Evolutionary conservation across 1,284 basidiomycete species (phyloP).

Genomic region (Apiotrichum veenhuisii): DNA sequence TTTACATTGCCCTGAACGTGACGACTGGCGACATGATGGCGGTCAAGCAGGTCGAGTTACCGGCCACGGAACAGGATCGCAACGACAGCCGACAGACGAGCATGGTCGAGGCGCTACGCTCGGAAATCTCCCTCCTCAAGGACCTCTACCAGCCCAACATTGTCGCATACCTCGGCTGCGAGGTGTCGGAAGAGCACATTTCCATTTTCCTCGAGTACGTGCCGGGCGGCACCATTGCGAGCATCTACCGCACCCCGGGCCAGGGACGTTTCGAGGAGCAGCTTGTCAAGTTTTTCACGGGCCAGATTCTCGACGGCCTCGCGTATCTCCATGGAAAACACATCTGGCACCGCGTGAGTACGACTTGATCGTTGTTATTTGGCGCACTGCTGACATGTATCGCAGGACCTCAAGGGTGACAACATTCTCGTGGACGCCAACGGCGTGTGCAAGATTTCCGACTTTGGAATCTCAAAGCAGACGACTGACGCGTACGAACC

Average conservation of each 20-base stretch:
- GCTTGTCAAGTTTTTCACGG: slow-evolving; percentile 87
- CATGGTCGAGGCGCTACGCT: slow-evolving; percentile 85
- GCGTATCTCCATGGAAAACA: slow-evolving; percentile 88
- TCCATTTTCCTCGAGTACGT: slow-evolving; percentile 99
- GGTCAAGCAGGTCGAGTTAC: slow-evolving; percentile 97
- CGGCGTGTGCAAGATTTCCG: slow-evolving; percentile 92
- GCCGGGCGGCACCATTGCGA: slow-evolving; percentile 92
- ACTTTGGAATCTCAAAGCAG: slow-evolving; percentile 90
- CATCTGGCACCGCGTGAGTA: slow-evolving; percentile 80
- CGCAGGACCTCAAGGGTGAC: slow-evolving; percentile 91
- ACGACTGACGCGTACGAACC: slow-evolving; percentile 71
- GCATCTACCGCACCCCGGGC: slow-evolving; percentile 85
- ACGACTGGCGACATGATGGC: slow-evolving; percentile 99
- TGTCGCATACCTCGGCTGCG: slow-evolving; percentile 87
- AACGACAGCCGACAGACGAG: slow-evolving; percentile 78
- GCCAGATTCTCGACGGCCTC: slow-evolving; percentile 86
- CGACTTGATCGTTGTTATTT: background rate
- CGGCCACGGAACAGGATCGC: slow-evolving; percentile 82
- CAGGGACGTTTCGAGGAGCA: slow-evolving; percentile 67
- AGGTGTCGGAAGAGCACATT: slow-evolving; percentile 81
- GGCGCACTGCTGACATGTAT: background rate
- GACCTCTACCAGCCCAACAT: slow-evolving; percentile 96
- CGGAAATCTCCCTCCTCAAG: slow-evolving; percentile 92
- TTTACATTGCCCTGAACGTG: slow-evolving; percentile 95
- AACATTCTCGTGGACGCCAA: slow-evolving; percentile 93